Evolutionary conservation across 768 basidiomycete genomes (phyloP), one percentile per base, ranked within the genome.

Genomic region (Ramaria sp.): DNA sequence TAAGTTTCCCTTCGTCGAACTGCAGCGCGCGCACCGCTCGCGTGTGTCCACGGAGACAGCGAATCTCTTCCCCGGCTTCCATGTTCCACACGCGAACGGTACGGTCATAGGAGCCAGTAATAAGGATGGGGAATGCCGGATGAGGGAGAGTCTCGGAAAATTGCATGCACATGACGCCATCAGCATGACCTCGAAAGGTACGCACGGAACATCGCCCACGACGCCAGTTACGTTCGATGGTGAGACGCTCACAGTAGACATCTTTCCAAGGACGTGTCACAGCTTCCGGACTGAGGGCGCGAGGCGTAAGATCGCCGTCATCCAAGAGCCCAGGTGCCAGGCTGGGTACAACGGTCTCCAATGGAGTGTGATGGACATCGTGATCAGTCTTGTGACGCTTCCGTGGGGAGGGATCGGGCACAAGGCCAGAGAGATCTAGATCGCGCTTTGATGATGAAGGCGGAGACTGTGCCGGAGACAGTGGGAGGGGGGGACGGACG

Each of bases 91-190:
- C 83, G 18, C 94, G 82, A 4, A 84, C 82, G 3, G 92, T 96
- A 61, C 88, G 83, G 64, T 99, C 96, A 68, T 96, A 98, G 1
- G 93, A 96, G 25, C 96, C 96, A 1, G 96, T 95, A 73, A 99
- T 93, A 52, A 99, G 83, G 58, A 99, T 82, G 5, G 95, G 93
- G 63, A 93, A 96, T 7, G 81, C 73, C 7, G 90, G 87, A 65
- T 91, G 84, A 1, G 78, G 71, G 9, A 95, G 73, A 5, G 82
- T 82, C 66, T 96, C 95, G 65, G 76, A 83, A 66, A 93, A 94
- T 64, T 99, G 96, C 3, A 99, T 78, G 66, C 95, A 98, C 88
- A 97, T 94, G 62, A 99, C 82, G 58, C 93, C 90, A 62, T 98
- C 90, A 6, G 89, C 85, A 69, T 99, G 96, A 5, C 96, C 96